Evolutionary conservation across 2,329 filamentous ascomycete genomes (phyloP).

Genomic region (Ophiosphaerella korrae): DNA sequence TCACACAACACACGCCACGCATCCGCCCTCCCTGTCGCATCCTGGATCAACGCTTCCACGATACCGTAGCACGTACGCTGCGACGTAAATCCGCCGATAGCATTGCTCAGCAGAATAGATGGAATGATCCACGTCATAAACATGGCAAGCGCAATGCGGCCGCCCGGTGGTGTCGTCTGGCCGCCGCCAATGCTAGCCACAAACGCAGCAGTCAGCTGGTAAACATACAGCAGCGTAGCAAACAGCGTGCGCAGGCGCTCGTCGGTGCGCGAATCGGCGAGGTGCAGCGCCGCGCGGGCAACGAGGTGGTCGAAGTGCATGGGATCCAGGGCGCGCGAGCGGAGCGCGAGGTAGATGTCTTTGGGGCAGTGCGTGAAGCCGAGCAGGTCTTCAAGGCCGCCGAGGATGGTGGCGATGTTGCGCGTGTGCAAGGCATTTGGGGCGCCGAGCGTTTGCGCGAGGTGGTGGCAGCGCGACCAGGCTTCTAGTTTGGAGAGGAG

Average conservation of each 20-base stretch:
- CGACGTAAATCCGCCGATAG: constrained; percentile 26
- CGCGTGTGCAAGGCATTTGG: not conserved
- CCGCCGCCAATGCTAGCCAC: constrained; percentile 15
- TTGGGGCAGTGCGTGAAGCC: constrained; percentile 8
- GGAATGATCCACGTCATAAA: constrained; percentile 32
- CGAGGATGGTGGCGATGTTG: constrained; percentile 12
- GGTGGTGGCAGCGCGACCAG: constrained; percentile 15
- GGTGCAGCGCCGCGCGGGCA: constrained; percentile 7
- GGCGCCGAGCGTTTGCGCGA: not conserved
- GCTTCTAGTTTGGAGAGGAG: constrained; percentile 22
- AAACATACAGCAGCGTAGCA: constrained; percentile 21
- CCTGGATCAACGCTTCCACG: constrained; percentile 14
- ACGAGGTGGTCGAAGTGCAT: constrained; percentile 1
- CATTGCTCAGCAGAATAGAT: constrained; percentile 23
- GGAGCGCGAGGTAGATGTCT: constrained; percentile 1
- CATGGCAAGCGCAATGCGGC: constrained; percentile 26
- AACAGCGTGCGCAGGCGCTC: constrained; percentile 20
- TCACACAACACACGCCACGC: constrained; percentile 3
- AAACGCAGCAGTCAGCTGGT: constrained; percentile 15
- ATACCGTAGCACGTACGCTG: constrained; percentile 18
- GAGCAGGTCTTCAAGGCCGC: constrained; percentile 14
- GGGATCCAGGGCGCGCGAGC: no score
- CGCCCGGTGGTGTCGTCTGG: constrained; percentile 21
- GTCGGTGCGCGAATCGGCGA: constrained; percentile 18
- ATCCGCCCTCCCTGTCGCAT: not conserved